Conservation (phyloP, 345 rosid species). For the Microthlaspi erraticum region DNA sequence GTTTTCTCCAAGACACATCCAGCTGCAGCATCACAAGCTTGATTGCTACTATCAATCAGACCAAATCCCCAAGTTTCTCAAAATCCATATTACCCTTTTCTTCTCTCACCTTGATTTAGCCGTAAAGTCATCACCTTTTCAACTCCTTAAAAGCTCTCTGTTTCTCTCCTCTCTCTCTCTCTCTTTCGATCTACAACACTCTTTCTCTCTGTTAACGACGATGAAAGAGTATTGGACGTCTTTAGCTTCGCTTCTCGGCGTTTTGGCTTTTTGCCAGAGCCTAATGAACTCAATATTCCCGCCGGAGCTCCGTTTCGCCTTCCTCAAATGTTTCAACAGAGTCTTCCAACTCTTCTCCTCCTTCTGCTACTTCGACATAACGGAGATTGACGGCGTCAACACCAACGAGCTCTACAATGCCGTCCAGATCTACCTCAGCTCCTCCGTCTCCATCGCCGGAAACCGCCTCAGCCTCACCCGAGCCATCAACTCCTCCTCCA, state of each 20-base stretch:
- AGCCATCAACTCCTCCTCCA: slow-evolving; percentile 35
- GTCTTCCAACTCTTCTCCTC: slow-evolving; percentile 37
- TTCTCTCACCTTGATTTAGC: slow-evolving; percentile 21
- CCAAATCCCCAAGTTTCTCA: slow-evolving; percentile 15
- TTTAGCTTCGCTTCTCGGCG: slow-evolving; percentile 41
- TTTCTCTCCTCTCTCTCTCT: background rate
- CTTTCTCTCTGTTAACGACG: background rate
- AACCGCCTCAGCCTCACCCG: slow-evolving; percentile 38
- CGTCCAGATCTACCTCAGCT: slow-evolving; percentile 82
- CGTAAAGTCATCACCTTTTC: slow-evolving; percentile 28
- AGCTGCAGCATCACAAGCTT: slow-evolving; percentile 13
- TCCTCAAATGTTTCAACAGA: slow-evolving; percentile 25
- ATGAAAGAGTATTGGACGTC: slow-evolving; percentile 37
- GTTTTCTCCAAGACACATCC: background rate
- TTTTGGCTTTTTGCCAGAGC: slow-evolving; percentile 31
- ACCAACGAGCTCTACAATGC: slow-evolving; percentile 98
- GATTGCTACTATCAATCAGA: slow-evolving; percentile 11
- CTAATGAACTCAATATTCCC: slow-evolving; percentile 31
- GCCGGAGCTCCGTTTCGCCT: slow-evolving; percentile 35
- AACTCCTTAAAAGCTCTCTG: background rate
- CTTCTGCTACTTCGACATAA: slow-evolving; percentile 81
- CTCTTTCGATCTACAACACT: background rate
- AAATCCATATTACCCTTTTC: slow-evolving; percentile 4
- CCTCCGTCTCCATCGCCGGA: slow-evolving; percentile 52
- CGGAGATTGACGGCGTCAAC: slow-evolving; percentile 91